These are phyloP conservation scores for Ogataea trehalophila DNA, from an alignment of 805 yeast genomes.

Conservation along the genomic window DNA sequence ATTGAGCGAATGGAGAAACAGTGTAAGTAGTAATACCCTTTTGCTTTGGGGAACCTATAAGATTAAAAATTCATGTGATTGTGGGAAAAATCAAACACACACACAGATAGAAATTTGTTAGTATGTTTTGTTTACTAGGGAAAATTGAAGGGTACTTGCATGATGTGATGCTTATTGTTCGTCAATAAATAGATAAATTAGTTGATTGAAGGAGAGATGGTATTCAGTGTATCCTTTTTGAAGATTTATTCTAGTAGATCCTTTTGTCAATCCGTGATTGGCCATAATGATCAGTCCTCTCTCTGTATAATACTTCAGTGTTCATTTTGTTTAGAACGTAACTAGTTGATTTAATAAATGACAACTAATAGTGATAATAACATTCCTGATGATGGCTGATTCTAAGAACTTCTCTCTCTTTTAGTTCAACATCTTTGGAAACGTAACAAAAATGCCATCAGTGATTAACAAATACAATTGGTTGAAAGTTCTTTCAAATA, in stretches of 20 bases:
- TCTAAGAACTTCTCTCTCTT: neutral
- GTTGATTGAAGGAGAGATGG: neutral
- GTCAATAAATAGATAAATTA: no score
- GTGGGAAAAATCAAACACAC: neutral
- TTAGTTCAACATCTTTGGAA: neutral
- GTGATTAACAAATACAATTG: no score
- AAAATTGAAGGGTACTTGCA: no score
- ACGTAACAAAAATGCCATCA: neutral
- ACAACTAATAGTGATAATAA: neutral
- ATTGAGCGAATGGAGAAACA: conserved; percentile 90
- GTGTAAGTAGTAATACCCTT: conserved; percentile 83
- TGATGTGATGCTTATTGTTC: no score
- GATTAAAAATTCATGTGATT: neutral
- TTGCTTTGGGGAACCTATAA: conserved; percentile 64
- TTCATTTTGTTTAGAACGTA: no score
- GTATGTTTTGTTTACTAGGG: neutral
- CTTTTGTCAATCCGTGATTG: no score
- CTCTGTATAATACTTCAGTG: no score
- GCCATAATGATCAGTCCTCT: no score
- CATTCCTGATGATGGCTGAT: neutral
- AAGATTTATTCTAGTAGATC: no score
- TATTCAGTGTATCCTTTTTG: no score
- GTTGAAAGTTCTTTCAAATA: neutral
- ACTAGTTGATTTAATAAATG: no score
- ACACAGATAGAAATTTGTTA: neutral